phyloP scores from a whole-genome alignment of 2,329 filamentous ascomycete genomes.

The Ustulina deusta region DNA sequence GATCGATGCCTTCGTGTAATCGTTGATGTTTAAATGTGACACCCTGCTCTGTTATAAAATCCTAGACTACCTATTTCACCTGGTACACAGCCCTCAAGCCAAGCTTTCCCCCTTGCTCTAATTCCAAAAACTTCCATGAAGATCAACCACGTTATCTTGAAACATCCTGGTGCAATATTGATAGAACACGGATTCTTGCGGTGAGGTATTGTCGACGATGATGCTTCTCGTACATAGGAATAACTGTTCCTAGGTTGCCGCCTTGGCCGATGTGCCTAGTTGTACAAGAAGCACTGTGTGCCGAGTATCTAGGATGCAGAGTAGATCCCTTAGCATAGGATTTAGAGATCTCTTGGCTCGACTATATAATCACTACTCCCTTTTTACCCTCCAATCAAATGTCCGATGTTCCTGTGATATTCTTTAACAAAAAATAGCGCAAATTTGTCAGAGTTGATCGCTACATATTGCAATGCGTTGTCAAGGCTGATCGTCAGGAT shows the following conservation, averaged over 20 bases:
- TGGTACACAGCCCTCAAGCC: background rate
- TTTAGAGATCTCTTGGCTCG: conserved; percentile 1
- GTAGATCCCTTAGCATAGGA: conserved; percentile 2
- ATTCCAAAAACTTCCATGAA: background rate
- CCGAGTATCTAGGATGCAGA: background rate
- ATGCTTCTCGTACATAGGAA: background rate
- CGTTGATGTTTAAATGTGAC: background rate
- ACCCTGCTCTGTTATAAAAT: background rate
- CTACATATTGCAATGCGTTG: background rate
- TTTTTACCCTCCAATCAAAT: conserved; percentile 5
- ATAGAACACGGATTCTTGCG: background rate
- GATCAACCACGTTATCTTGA: background rate
- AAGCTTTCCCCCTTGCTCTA: background rate
- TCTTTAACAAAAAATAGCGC: background rate
- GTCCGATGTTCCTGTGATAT: conserved; percentile 3
- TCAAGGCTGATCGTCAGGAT: background rate
- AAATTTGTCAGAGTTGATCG: background rate
- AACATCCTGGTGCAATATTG: background rate
- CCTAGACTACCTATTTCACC: background rate
- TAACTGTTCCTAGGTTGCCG: background rate
- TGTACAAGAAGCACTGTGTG: background rate
- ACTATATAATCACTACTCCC: background rate
- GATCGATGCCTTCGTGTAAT: background rate
- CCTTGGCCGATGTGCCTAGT: background rate
- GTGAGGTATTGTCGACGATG: background rate